Evolutionary conservation across 495 filamentous ascomycete species (phyloP).

Genomic region (Trichoderma gamsii): DNA sequence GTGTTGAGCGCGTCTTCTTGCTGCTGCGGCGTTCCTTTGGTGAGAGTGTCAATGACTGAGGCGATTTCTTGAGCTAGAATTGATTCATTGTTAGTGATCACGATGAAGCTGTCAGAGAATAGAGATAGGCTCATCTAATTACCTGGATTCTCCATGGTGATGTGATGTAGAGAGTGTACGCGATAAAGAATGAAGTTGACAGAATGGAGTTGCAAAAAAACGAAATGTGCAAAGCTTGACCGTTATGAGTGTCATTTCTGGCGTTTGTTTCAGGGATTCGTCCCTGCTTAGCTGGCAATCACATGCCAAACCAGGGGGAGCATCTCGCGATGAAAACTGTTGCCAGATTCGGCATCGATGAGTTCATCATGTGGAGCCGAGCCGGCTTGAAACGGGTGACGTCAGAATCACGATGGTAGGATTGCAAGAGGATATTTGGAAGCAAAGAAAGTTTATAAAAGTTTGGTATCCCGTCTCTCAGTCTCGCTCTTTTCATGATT

Average conservation of each 20-base stretch:
- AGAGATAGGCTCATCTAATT: background rate
- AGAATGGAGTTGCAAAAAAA: background rate
- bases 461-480: background rate
- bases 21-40: slow-evolving; percentile 53
- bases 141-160: slow-evolving; percentile 24
- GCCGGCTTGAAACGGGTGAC: background rate
- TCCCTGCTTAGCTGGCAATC: background rate
- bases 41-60: slow-evolving; percentile 58
- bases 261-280: background rate
- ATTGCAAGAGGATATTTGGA: too few relatives aligned
- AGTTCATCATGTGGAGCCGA: background rate
- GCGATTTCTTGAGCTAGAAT: slow-evolving; percentile 42
- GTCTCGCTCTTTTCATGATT: background rate
- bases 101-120: background rate
- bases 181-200: background rate
- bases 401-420: background rate
- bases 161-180: background rate
- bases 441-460: background rate
- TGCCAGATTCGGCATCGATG: background rate
- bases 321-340: background rate
- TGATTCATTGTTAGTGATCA: background rate
- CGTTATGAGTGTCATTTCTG: background rate
- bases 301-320: background rate
- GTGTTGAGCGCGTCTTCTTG: slow-evolving; percentile 58
- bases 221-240: background rate